These are phyloP conservation scores for Bacterosira constricta DNA, from an alignment of 108 stramenopile species.

Conservation along the genomic window DNA sequence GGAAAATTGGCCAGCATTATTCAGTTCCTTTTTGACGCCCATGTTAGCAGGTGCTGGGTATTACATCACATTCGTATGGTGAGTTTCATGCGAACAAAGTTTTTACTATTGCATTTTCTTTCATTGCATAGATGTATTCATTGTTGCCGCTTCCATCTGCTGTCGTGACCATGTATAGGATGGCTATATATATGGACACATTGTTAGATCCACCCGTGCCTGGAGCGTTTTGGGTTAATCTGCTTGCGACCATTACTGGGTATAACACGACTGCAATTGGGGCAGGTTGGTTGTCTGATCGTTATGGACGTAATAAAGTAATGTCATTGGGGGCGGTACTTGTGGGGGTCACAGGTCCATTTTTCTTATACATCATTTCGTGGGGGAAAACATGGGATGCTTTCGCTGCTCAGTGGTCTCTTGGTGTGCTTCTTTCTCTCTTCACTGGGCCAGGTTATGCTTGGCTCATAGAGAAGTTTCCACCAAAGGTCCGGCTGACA, in stretches of 20 bases:
- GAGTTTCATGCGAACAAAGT: neutral
- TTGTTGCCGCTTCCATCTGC: too few species aligned
- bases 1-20: constrained; percentile 54
- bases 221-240: constrained; percentile 73
- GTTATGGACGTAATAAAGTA: constrained; percentile 47
- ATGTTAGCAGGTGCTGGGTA: constrained; percentile 66
- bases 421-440: constrained; percentile 61
- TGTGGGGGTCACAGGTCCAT: constrained; percentile 46
- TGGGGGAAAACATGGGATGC: constrained; percentile 40
- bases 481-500: constrained; percentile 62
- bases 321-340: constrained; percentile 56
- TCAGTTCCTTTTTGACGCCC: constrained; percentile 52
- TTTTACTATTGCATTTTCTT: neutral
- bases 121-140: neutral
- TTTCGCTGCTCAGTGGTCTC: constrained; percentile 52
- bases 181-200: constrained; percentile 68
- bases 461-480: constrained; percentile 70
- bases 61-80: constrained; percentile 70
- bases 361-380: constrained; percentile 54
- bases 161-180: too few species aligned
- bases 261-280: constrained; percentile 47
- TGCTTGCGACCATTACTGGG: constrained; percentile 41
- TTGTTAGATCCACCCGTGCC: constrained; percentile 62
- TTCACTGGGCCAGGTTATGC: constrained; percentile 65
- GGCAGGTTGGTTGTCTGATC: constrained; percentile 61